Evolutionary conservation across 352 stramenopile genomes (phyloP), one percentile per base, ranked within the genome.

Genomic region (Globisporangium apiculatum): DNA sequence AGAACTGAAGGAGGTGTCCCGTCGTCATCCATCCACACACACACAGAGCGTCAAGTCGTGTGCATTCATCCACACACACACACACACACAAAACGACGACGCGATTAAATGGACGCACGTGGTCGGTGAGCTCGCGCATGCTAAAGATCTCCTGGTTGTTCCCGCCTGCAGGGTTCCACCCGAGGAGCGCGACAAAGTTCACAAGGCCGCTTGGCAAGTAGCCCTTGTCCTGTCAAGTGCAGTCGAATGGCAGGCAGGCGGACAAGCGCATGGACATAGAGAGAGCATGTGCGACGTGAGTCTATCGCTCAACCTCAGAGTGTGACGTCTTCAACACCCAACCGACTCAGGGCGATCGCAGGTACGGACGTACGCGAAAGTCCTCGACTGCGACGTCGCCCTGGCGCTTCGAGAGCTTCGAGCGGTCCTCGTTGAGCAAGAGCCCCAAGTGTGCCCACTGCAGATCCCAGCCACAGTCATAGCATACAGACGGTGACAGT

Each of bases 401-500:
- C 68, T 99, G 96, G 60, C 97, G 82, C 78, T 99, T 99, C 8
- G 87, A 98, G n/a, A 99, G 73, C 69, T 99, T 99, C 48, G 97
- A 97, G 35, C 97, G 89, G 56, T 99, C 95, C 75, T 98, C 90
- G 60, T 98, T 98, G 36, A 99, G 81, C 66, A 99, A 92, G 49
- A 99, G 76, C 0, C 89, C 89, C 43, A 97, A 62, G 62, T 97
- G 90, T 3, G 76, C 85, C 76, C 91, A 97, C 78, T 93, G 24
- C 48, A 4, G 12, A 66, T 41, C 49, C 35, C 55, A 35, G 49
- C 52, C n/a, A 38, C 24, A 31, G 24, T 31, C 24, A 31, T 3
- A 31, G 1, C 24, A 31, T 31, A 31, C 24, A 31, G 24, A 31
- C 24, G 2, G 24, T 31, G 2, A 31, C 24, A 31, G 24, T 31